These are phyloP conservation scores for Magnusiomyces magnusii DNA, from an alignment of 1,139 yeast species.

Conservation along the genomic window DNA sequence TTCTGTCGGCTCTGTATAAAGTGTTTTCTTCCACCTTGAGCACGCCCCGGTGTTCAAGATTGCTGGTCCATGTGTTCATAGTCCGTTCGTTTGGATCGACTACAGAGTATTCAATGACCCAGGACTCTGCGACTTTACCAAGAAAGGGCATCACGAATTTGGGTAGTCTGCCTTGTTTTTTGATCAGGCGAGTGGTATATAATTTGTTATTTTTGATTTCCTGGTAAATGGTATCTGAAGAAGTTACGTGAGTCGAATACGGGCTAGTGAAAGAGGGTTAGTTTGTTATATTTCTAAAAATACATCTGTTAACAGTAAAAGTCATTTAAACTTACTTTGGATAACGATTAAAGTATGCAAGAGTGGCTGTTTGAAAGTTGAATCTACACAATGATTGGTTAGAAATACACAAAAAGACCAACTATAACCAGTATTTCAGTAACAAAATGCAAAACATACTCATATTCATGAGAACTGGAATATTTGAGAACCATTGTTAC, in stretches of 20 bases:
- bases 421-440: background rate
- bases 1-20: slow-evolving; percentile 38
- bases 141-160: slow-evolving; percentile 69
- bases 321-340: slow-evolving; percentile 47
- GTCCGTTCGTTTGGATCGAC: slow-evolving; percentile 55
- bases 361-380: slow-evolving; percentile 65
- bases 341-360: slow-evolving; percentile 76
- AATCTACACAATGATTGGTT: slow-evolving; percentile 18
- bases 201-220: slow-evolving; percentile 50
- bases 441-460: background rate
- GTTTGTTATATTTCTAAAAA: background rate
- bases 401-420: too few relatives aligned
- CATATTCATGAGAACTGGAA: slow-evolving; percentile 2
- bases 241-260: slow-evolving; percentile 77
- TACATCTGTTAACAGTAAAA: too few relatives aligned
- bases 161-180: slow-evolving; percentile 78
- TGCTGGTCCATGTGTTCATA: slow-evolving; percentile 69
- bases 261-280: slow-evolving; percentile 38
- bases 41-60: slow-evolving; percentile 76
- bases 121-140: slow-evolving; percentile 64
- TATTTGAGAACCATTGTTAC: slow-evolving; percentile 5
- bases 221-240: slow-evolving; percentile 68
- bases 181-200: slow-evolving; percentile 65
- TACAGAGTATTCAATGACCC: slow-evolving; percentile 76
- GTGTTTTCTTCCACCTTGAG: slow-evolving; percentile 76